phyloP scores from a whole-genome alignment of 257 asterid species.

The Fraxinus excelsior region DNA sequence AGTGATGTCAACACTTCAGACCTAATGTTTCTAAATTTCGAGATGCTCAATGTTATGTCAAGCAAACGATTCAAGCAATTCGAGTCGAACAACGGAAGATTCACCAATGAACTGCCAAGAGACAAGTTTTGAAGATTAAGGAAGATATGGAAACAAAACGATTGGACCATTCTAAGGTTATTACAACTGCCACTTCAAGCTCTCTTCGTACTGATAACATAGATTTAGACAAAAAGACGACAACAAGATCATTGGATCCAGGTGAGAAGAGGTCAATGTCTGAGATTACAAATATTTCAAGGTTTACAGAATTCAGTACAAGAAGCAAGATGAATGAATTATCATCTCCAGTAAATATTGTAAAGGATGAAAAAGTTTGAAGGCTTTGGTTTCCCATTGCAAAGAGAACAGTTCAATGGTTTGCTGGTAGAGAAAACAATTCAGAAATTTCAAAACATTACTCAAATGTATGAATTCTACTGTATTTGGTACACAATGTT shows the following conservation, averaged over 20 bases:
- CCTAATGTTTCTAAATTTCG: slow-evolving; percentile 53
- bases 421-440: slow-evolving; percentile 33
- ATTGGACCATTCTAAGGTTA: slow-evolving; percentile 35
- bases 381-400: slow-evolving; percentile 49
- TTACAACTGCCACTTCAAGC: slow-evolving; percentile 12
- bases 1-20: slow-evolving; percentile 66
- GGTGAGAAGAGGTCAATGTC: slow-evolving; percentile 54
- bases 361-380: slow-evolving; percentile 32
- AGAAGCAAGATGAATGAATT: slow-evolving; percentile 26
- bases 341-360: slow-evolving; percentile 7
- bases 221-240: slow-evolving; percentile 19
- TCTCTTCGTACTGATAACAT: slow-evolving; percentile 1
- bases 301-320: slow-evolving; percentile 29
- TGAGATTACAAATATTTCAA: slow-evolving; percentile 45
- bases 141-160: slow-evolving; percentile 40
- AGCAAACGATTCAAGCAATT: slow-evolving; percentile 28
- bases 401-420: slow-evolving; percentile 43
- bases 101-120: slow-evolving; percentile 17
- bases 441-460: slow-evolving; percentile 17
- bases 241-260: slow-evolving; percentile 27
- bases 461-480: slow-evolving; percentile 27
- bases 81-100: slow-evolving; percentile 27
- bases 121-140: slow-evolving; percentile 39
- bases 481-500: no score
- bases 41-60: slow-evolving; percentile 42